phyloP scores from a whole-genome alignment of 225 moss, liverwort and hornwort species.

The Climacium dendroides region DNA sequence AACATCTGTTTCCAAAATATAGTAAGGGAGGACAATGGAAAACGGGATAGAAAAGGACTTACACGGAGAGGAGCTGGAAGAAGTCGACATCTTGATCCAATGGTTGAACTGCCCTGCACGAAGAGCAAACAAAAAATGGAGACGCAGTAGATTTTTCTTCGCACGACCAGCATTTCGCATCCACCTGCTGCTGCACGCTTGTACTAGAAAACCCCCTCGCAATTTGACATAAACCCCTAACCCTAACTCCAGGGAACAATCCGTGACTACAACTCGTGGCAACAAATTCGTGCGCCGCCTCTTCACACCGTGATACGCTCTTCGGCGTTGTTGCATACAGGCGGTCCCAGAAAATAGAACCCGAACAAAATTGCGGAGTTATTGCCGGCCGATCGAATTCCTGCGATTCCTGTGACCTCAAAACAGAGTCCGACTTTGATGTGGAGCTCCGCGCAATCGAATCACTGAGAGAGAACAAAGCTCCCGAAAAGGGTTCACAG shows the following conservation, averaged over 20 bases:
- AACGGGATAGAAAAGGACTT: background rate
- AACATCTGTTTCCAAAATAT: background rate
- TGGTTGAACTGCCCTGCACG: conserved; percentile 46
- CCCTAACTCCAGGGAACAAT: conserved; percentile 2
- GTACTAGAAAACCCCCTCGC: conserved; percentile 8
- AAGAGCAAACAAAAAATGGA: conserved; percentile 30
- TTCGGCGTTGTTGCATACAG: background rate
- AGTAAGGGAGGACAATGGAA: background rate
- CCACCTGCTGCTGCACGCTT: conserved; percentile 4
- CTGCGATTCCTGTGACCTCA: background rate
- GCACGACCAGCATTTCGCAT: conserved; percentile 44
- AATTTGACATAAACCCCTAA: conserved; percentile 6
- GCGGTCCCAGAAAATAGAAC: background rate
- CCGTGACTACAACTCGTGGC: background rate
- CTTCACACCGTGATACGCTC: background rate
- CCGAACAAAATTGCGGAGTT: background rate
- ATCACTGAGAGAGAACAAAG: background rate
- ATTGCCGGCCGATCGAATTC: background rate
- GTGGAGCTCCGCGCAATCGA: background rate
- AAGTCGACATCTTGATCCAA: conserved; percentile 51
- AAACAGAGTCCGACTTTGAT: background rate
- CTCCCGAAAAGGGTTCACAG: background rate
- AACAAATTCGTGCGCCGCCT: background rate
- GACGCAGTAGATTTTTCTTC: conserved; percentile 6
- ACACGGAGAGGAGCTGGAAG: conserved; percentile 71